A percentile compares a stretch with the other conserved stretches of the same genome.
Conservation (phyloP, 805 yeast genomes). For the Clavispora carvajalis region DNA sequence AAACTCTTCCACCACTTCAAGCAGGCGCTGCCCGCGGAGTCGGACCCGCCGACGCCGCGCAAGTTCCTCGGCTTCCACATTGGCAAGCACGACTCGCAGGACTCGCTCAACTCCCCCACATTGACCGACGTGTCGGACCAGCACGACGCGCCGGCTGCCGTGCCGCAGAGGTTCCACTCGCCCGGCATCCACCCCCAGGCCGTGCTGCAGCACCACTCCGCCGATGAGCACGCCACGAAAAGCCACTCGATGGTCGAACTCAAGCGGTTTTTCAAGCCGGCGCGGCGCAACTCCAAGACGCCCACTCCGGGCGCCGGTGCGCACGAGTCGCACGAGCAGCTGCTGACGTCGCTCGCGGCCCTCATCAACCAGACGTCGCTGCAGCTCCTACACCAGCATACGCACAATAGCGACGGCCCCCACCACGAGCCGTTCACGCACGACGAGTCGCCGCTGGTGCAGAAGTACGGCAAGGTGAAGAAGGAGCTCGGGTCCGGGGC, state of each 20-base stretch:
- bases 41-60: slow-evolving; percentile 9
- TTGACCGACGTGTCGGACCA: slow-evolving; percentile 29
- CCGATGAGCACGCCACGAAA: slow-evolving; percentile 25
- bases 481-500: slow-evolving; percentile 81
- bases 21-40: slow-evolving; percentile 19
- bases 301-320: slow-evolving; percentile 1
- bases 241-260: slow-evolving; percentile 62
- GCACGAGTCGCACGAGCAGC: slow-evolving; percentile 11
- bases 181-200: slow-evolving; percentile 10
- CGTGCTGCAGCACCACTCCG: slow-evolving; percentile 4
- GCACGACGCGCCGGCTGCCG: slow-evolving; percentile 6
- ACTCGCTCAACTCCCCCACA: slow-evolving; percentile 31
- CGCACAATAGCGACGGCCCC: slow-evolving; percentile 12
- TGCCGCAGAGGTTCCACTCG: slow-evolving; percentile 4
- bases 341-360: slow-evolving; percentile 13
- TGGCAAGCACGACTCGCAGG: slow-evolving; percentile 38
- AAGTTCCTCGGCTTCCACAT: slow-evolving; percentile 37
- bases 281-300: slow-evolving; percentile 26
- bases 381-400: slow-evolving; percentile 20
- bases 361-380: slow-evolving; percentile 15
- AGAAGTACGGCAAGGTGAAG: slow-evolving; percentile 69
- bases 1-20: slow-evolving; percentile 38
- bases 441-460: slow-evolving; percentile 24
- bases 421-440: slow-evolving; percentile 15
- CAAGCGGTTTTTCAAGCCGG: slow-evolving; percentile 67